These are phyloP conservation scores for Ceratocystiopsis minuta DNA, from an alignment of 2,329 filamentous ascomycete genomes.

Conservation along the genomic window DNA sequence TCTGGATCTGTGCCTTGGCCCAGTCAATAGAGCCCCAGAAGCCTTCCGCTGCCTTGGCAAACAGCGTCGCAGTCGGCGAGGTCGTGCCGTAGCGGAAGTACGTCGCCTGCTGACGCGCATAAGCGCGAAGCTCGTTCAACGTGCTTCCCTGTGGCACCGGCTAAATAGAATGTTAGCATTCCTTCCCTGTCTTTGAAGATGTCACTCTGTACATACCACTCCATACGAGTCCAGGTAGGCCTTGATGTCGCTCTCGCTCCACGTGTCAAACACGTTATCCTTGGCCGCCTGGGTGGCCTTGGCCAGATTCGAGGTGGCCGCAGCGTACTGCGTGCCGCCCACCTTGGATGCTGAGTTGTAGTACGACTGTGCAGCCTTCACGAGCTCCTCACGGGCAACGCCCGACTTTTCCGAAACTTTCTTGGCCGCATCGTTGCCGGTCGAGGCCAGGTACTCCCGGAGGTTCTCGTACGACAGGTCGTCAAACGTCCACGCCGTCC, in stretches of 20 bases:
- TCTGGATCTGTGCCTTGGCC: conserved; percentile 28
- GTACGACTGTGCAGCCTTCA: conserved; percentile 43
- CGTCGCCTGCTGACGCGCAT: conserved; percentile 53
- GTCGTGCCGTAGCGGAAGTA: conserved; percentile 63
- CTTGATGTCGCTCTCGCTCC: conserved; percentile 59
- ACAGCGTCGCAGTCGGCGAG: conserved; percentile 44
- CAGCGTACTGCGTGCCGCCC: conserved; percentile 41
- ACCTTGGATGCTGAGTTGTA: conserved; percentile 41
- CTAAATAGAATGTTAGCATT: conserved; percentile 3
- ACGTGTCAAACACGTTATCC: conserved; percentile 49
- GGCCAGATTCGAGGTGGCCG: conserved; percentile 52
- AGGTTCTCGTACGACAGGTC: conserved; percentile 57
- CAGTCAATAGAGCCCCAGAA: conserved; percentile 26
- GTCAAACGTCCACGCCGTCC: conserved; percentile 62
- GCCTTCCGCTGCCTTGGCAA: conserved; percentile 40
- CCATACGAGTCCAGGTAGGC: conserved; percentile 66
- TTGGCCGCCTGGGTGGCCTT: conserved; percentile 48
- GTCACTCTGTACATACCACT: conserved; percentile 24
- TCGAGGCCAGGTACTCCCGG: conserved; percentile 35
- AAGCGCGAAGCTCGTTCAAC: conserved; percentile 49
- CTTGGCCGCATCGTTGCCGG: conserved; percentile 36
- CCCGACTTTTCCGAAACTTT: conserved; percentile 43
- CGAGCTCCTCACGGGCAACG: conserved; percentile 54
- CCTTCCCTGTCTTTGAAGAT: too few relatives aligned
- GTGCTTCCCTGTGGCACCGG: conserved; percentile 47